A percentile compares a stretch with the other conserved stretches of the same genome.
phyloP scores from a whole-genome alignment of 1,284 basidiomycete species.

The Schizophyllum amplum region DNA sequence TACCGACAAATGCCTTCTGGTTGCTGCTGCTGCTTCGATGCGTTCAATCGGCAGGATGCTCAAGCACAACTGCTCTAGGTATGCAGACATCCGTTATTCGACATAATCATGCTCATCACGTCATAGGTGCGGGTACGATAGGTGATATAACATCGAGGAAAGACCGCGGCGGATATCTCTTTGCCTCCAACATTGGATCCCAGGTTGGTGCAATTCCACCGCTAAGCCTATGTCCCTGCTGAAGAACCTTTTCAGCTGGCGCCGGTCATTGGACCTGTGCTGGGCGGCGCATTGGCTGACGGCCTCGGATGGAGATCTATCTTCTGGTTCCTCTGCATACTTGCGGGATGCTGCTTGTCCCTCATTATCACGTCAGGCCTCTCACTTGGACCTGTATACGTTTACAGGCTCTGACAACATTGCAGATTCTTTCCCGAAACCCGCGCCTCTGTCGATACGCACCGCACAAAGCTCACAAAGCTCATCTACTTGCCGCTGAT shows the following conservation, averaged over 20 bases:
- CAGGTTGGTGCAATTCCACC: conserved; percentile 20
- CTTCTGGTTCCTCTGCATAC: conserved; percentile 74
- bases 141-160: conserved; percentile 44
- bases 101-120: neutral
- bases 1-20: conserved; percentile 56
- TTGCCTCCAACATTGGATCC: conserved; percentile 38
- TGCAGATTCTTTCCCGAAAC: conserved; percentile 56
- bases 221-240: neutral
- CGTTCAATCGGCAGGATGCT: conserved; percentile 51
- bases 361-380: conserved; percentile 44
- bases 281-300: conserved; percentile 53
- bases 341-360: conserved; percentile 46
- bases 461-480: conserved; percentile 45
- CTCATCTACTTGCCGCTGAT: conserved; percentile 44
- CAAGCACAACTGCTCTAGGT: conserved; percentile 54
- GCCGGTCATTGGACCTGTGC: conserved; percentile 42
- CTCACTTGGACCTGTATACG: conserved; percentile 17
- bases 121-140: conserved; percentile 46
- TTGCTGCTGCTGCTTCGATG: conserved; percentile 53
- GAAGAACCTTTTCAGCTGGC: conserved; percentile 33
- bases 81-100: neutral
- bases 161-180: conserved; percentile 46
- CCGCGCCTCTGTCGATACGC: conserved; percentile 43
- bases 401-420: neutral
- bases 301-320: conserved; percentile 66